Base-by-base conservation (phyloP, 164 flowering plant species). In the Amborella trichopoda region DNA sequence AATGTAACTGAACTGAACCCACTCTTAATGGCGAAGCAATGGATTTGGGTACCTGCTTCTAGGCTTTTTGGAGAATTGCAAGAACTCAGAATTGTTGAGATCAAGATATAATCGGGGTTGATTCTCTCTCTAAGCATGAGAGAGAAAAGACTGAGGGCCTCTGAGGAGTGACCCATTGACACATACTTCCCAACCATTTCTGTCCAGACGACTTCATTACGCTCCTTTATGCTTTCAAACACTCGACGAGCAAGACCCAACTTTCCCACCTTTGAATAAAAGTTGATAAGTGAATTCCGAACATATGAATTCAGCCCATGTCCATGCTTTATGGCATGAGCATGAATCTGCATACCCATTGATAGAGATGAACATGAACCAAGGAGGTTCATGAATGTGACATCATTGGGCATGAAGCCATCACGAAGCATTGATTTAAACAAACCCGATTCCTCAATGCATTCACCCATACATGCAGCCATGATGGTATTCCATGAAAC, bases 401-500 rank as follows among this genome's bases (percentile, higher is more conserved):
- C 18, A 60, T 65, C 52, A 63, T 65, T 32, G 75, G 50, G 62
- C 70, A 73, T 26, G 59, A 48, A 58, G 32, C 38, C 27, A 22
- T 42, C 19, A 52, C 61, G 28, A 42, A 28, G 16, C 55, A 57
- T 41, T 63, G 71, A 23, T 28, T 53, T 59, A 46, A 70, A 71
- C 59, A 55, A 47, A 36, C 40, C 18, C 13, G 73, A 18, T 11
- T 68, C 50, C 23, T 71, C 69, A 40, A 63, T 70, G 24, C 58
- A 69, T 52, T 60, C 40, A 54, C 75, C 73, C 33, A 26, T 30
- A 54, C 71, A 76, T 42, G 57, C 78, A 19, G 75, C 22, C 11
- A 78, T 67, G 23, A 78, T 34, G 12, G 77, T 63, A 59, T 77
- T 75, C 84, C 84, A 75, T 2, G 81, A 66, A 38, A 71, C 69